Evolutionary conservation across 1,284 basidiomycete genomes (phyloP).

Genomic region (Fomitiporia mediterranea): DNA sequence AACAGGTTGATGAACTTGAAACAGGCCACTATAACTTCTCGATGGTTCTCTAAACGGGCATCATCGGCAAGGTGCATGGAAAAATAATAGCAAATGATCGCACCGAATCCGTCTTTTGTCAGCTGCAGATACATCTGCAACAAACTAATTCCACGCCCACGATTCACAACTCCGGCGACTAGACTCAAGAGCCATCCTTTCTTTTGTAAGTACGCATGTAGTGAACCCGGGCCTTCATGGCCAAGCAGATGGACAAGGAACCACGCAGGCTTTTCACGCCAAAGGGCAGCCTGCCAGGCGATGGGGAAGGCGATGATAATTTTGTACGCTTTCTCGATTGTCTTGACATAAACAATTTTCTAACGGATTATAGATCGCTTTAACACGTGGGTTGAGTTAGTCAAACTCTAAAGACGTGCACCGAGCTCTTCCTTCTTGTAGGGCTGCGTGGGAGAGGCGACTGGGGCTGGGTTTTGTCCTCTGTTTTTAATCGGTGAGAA

Average conservation of each 20-base stretch:
- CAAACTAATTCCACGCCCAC: slow-evolving; percentile 82
- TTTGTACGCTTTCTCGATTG: slow-evolving; percentile 86
- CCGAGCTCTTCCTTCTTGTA: too few species aligned
- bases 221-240: slow-evolving; percentile 96
- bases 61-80: slow-evolving; percentile 13
- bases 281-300: slow-evolving; percentile 77
- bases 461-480: too few species aligned
- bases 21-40: not conserved
- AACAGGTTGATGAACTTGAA: too few species aligned
- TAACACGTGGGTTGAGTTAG: too few species aligned
- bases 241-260: slow-evolving; percentile 89
- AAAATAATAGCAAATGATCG: too few species aligned
- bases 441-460: too few species aligned
- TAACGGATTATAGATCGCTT: too few species aligned
- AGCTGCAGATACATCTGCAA: slow-evolving; percentile 84
- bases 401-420: too few species aligned
- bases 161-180: slow-evolving; percentile 67
- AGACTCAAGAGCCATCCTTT: slow-evolving; percentile 89
- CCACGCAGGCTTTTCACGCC: slow-evolving; percentile 77
- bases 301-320: slow-evolving; percentile 88
- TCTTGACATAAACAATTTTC: slow-evolving; percentile 84
- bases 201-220: slow-evolving; percentile 89
- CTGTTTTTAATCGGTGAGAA: too few species aligned
- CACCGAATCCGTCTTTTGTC: slow-evolving; percentile 84
- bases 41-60: not conserved